Evolutionary conservation across 108 stramenopile species (phyloP), one percentile per base, ranked within the genome.

Genomic region (Fragilaria crotonensis): DNA sequence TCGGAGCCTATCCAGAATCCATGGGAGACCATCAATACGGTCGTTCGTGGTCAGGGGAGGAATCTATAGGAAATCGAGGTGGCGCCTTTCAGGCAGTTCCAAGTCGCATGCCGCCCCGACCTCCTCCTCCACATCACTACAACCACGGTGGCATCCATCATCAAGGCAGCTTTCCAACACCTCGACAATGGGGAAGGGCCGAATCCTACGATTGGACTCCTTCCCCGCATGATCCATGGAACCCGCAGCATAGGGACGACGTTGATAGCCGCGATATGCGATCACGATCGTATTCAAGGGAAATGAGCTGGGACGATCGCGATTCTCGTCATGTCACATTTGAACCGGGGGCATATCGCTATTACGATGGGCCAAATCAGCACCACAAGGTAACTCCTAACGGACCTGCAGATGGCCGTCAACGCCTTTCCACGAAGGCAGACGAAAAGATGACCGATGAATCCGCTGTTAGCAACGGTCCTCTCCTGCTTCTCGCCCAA

Each of bases 401-500:
- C 2, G 51, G 3, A 23, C 25, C 51, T 4, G 18, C 51, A 3
- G 51, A 52, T 25, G 21, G 22, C 26, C 2, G 1, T 25, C 18
- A 18, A 23, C 18, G 17, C 1, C 22, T 3, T 3, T 52, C 51
- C 25, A 1, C 26, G 25, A 52, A 25, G 21, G 21, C 25, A 25
- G 51, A 52, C 26, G 51, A 2, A 52, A 52, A 25, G 25, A 52
- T 22, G 51, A 2, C 1, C 18, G 51, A 21, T 26, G 25, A 26
- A 23, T 18, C 5, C 17, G 3, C 3, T 23, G 1, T 25, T 18
- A 26, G 4, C 51, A 23, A 49, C 25, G 66, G 52, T 26, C 46
- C 47, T 20, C 14, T 77, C 19, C 45, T 77, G 19, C 77, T 90
- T 33, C 75, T 93, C 19, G 81, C 92, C 23, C 78, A 85, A 54